A percentile compares a stretch with the other conserved stretches of the same genome.
Evolutionary conservation across 164 flowering plant genomes (phyloP).

Genomic region (Magnolia sinica): DNA sequence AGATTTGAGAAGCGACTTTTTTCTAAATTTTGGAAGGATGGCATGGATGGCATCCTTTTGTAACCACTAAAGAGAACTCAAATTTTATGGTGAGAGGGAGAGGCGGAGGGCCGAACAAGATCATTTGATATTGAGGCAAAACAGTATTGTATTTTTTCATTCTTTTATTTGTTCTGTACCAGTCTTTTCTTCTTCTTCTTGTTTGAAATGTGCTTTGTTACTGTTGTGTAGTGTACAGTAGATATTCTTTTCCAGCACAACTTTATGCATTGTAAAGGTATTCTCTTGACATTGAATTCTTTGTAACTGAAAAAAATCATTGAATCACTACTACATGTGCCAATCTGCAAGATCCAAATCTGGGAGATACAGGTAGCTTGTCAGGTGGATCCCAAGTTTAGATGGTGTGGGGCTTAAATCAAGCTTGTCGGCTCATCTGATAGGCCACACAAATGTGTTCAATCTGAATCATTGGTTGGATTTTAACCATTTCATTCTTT

Average conservation of each 20-base stretch:
- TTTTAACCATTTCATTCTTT: no score
- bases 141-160: background rate
- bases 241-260: slow-evolving; percentile 6
- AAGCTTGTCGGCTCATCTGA: no score
- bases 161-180: slow-evolving; percentile 1
- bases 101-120: background rate
- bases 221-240: slow-evolving; percentile 7
- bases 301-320: background rate
- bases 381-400: no score
- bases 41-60: background rate
- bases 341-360: no score
- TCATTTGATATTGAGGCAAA: background rate
- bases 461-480: no score
- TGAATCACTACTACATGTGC: background rate
- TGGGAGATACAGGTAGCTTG: no score
- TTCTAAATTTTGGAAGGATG: background rate
- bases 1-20: background rate
- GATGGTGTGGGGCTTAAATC: no score
- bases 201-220: background rate
- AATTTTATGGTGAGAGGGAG: background rate
- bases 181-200: background rate
- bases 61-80: slow-evolving; percentile 1
- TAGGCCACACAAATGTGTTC: no score
- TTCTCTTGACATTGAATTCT: slow-evolving; percentile 3
- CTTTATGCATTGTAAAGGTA: slow-evolving; percentile 1